These are phyloP conservation scores for Primulina huaijiensis DNA, from an alignment of 257 asterid species.

Conservation along the genomic window DNA sequence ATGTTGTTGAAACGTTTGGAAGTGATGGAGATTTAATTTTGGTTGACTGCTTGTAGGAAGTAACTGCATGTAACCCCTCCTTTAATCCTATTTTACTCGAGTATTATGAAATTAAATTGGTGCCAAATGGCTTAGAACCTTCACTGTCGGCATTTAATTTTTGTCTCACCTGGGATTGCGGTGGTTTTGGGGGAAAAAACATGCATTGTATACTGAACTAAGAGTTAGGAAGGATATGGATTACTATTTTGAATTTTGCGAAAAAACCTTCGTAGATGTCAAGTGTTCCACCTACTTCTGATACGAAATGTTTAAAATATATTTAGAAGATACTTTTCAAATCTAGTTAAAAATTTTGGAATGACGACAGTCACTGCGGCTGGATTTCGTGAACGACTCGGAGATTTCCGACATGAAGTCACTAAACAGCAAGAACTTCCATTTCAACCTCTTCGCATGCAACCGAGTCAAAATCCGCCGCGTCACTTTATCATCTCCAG, in stretches of 20 bases:
- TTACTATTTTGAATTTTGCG: too few species aligned
- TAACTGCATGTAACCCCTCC: not conserved
- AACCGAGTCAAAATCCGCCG: slow-evolving; percentile 29
- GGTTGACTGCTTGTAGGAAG: not conserved
- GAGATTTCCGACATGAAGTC: slow-evolving; percentile 30
- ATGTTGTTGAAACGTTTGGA: not conserved
- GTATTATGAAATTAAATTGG: not conserved
- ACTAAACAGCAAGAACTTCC: slow-evolving; percentile 58
- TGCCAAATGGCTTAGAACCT: not conserved
- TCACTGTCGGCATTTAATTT: too few species aligned
- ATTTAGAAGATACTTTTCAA: too few species aligned
- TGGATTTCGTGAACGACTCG: slow-evolving; percentile 32
- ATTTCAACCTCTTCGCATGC: slow-evolving; percentile 45
- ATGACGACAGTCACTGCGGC: slow-evolving; percentile 28
- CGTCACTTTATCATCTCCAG: slow-evolving; percentile 41
- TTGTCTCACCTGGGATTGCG: too few species aligned
- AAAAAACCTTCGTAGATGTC: too few species aligned
- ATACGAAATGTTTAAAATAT: too few species aligned
- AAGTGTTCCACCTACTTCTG: too few species aligned
- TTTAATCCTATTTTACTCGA: not conserved
- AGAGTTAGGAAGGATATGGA: too few species aligned
- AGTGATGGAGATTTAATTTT: not conserved
- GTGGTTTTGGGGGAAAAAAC: too few species aligned
- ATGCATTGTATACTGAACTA: too few species aligned
- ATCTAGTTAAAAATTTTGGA: not conserved